Conservation (phyloP, 345 rosid genomes). For the Eucalyptus grandis region DNA sequence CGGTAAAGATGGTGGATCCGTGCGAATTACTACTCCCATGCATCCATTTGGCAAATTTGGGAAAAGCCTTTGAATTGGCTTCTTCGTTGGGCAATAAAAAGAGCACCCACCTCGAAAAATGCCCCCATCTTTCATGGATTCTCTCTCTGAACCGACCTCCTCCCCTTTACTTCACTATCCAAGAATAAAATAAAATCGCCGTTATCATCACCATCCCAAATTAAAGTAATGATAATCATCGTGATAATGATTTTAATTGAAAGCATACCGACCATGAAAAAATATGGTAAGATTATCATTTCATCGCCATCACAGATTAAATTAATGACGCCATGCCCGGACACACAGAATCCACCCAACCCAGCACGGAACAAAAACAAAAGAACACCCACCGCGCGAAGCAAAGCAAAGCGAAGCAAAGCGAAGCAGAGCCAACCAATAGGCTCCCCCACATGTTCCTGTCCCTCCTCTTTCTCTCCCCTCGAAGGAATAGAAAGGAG, state of each 20-base stretch:
- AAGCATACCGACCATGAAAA: not conserved
- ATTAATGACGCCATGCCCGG: not conserved
- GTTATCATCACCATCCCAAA: not conserved
- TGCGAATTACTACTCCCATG: not conserved
- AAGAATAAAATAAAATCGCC: not conserved
- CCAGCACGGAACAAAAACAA: not conserved
- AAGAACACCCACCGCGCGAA: not conserved
- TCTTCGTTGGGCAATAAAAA: not conserved
- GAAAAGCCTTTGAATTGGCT: not conserved
- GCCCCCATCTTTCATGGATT: not conserved
- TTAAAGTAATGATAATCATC: not conserved
- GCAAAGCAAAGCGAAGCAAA: not conserved
- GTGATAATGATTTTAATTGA: not conserved
- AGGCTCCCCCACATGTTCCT: not conserved
- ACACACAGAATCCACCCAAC: not conserved
- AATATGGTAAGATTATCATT: not conserved
- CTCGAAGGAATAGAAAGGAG: not conserved
- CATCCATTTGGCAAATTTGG: not conserved
- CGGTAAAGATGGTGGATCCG: not conserved
- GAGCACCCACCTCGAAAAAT: not conserved
- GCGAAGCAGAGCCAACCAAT: not conserved
- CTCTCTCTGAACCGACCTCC: not conserved
- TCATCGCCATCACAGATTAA: not conserved
- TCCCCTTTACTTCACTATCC: not conserved
- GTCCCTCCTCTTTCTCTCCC: not conserved